Percentiles rank a stretch among this genome's conserved stretches.
phyloP scores from a whole-genome alignment of 2,329 filamentous ascomycete genomes.

The Amauroascus niger region DNA sequence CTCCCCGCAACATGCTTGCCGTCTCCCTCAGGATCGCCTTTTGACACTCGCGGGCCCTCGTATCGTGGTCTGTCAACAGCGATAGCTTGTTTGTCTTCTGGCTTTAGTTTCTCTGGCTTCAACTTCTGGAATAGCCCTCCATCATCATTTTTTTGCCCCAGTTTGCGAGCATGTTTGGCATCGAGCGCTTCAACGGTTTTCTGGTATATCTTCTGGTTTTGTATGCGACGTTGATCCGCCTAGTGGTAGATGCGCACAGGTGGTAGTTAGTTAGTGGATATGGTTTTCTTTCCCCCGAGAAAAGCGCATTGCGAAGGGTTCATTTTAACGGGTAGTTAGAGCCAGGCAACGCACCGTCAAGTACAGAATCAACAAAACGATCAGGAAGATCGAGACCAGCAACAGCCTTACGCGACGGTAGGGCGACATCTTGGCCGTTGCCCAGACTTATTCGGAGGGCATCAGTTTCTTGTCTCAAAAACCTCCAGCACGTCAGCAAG shows the following conservation, averaged over 20 bases:
- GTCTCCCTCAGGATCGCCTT: constrained; percentile 36
- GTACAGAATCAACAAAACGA: constrained; percentile 61
- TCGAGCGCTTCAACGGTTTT: constrained; percentile 48
- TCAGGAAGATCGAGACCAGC: constrained; percentile 53
- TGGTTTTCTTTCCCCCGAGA: too few species aligned
- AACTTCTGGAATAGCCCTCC: constrained; percentile 54
- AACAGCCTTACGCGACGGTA: constrained; percentile 60
- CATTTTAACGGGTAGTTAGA: background rate
- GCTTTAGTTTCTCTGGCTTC: constrained; percentile 58
- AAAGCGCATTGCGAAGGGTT: too few species aligned
- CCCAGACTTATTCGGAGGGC: background rate
- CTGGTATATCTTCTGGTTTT: constrained; percentile 45
- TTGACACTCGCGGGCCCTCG: constrained; percentile 31
- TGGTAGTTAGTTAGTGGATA: background rate
- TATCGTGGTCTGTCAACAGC: constrained; percentile 51
- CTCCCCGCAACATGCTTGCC: constrained; percentile 45
- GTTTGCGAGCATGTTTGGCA: constrained; percentile 34
- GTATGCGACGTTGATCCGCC: constrained; percentile 33
- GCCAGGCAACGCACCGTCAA: constrained; percentile 49
- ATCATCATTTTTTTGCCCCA: constrained; percentile 48
- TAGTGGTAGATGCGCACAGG: constrained; percentile 15
- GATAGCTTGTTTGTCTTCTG: constrained; percentile 56
- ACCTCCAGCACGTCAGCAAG: too few species aligned
- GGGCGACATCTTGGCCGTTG: constrained; percentile 49
- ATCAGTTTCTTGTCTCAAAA: background rate